phyloP scores from a whole-genome alignment of 495 filamentous ascomycete genomes.

The Penicillium soppii region DNA sequence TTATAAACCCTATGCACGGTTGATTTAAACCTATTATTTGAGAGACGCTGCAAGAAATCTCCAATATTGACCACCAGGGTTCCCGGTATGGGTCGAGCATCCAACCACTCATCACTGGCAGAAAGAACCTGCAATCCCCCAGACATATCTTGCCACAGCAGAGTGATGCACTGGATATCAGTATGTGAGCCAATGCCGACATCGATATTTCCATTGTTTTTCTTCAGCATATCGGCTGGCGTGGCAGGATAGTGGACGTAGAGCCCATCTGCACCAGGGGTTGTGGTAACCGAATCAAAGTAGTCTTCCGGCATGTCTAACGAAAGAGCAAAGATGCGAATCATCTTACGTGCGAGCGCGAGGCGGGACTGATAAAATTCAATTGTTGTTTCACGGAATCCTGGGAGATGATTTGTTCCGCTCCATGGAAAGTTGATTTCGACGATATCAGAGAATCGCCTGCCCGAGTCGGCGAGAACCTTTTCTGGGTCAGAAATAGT shows the following conservation, averaged over 20 bases:
- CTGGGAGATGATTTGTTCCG: conserved; percentile 44
- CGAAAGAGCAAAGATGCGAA: conserved; percentile 49
- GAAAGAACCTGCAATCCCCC: conserved; percentile 56
- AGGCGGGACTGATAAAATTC: conserved; percentile 49
- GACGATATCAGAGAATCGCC: conserved; percentile 31
- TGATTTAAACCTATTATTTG: conserved; percentile 59
- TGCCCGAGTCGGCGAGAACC: conserved; percentile 32
- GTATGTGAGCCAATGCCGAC: conserved; percentile 58
- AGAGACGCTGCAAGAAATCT: conserved; percentile 62
- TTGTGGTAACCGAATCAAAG: conserved; percentile 50
- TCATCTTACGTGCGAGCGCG: conserved; percentile 45
- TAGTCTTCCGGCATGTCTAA: conserved; percentile 49
- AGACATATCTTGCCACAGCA: conserved; percentile 53
- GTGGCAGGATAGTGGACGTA: conserved; percentile 51
- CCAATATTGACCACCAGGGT: conserved; percentile 67
- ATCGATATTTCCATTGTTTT: conserved; percentile 24
- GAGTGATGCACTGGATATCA: conserved; percentile 58
- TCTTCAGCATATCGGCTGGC: conserved; percentile 24
- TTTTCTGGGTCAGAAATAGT: conserved; percentile 31
- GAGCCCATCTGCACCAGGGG: conserved; percentile 49
- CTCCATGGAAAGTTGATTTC: conserved; percentile 50
- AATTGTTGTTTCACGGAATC: conserved; percentile 46
- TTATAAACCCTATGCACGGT: conserved; percentile 60
- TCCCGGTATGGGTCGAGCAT: conserved; percentile 52
- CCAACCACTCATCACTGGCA: conserved; percentile 53